Conservation (phyloP, 1,284 basidiomycete species). For the Spongiforma sp. region DNA sequence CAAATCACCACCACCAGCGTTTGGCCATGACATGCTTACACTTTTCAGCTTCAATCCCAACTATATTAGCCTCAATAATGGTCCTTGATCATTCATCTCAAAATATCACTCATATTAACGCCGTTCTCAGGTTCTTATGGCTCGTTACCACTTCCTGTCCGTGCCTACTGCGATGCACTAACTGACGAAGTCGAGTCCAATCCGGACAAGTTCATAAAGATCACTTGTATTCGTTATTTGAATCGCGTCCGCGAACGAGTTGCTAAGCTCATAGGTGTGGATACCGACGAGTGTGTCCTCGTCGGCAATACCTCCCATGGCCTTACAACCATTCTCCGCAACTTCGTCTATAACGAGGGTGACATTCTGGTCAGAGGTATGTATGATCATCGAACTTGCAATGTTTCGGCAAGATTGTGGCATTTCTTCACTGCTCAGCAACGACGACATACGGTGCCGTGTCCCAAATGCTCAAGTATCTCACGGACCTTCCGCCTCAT, state of each 20-base stretch:
- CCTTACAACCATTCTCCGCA: slow-evolving; percentile 67
- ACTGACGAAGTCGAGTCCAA: slow-evolving; percentile 57
- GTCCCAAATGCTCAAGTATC: slow-evolving; percentile 57
- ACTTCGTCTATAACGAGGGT: slow-evolving; percentile 54
- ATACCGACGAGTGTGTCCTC: slow-evolving; percentile 67
- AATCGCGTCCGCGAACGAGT: slow-evolving; percentile 50
- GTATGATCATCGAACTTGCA: slow-evolving; percentile 26
- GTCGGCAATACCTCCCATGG: slow-evolving; percentile 72
- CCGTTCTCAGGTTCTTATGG: slow-evolving; percentile 66
- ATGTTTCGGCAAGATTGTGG: background rate
- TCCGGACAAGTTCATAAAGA: slow-evolving; percentile 67
- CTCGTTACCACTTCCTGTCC: slow-evolving; percentile 65
- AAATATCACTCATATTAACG: background rate
- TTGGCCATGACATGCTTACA: slow-evolving; percentile 56
- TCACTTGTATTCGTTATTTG: slow-evolving; percentile 43
- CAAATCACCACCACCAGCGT: slow-evolving; percentile 42
- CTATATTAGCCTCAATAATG: slow-evolving; percentile 72
- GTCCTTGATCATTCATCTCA: slow-evolving; percentile 37
- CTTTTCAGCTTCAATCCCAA: slow-evolving; percentile 58
- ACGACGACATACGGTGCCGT: slow-evolving; percentile 74
- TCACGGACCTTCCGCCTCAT: slow-evolving; percentile 62
- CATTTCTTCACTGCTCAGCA: slow-evolving; percentile 43
- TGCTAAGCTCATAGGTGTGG: slow-evolving; percentile 64
- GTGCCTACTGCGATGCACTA: slow-evolving; percentile 52
- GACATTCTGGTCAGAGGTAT: slow-evolving; percentile 49